These are phyloP conservation scores for Nicotiana paniculata DNA, from an alignment of 257 asterid species.

Conservation along the genomic window DNA sequence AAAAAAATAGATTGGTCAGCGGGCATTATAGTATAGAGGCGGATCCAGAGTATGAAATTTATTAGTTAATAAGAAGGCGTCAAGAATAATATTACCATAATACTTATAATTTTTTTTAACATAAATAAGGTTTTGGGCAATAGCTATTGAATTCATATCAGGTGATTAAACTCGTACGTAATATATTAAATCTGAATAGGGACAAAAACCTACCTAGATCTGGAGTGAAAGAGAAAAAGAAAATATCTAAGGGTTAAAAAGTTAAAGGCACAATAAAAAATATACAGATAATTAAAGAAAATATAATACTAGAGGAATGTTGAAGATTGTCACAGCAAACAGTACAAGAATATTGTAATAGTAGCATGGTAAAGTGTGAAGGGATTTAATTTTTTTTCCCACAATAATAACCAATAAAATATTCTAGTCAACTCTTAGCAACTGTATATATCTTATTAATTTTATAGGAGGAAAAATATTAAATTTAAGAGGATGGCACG, in stretches of 20 bases:
- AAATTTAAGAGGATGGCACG: neutral
- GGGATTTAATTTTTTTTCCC: neutral
- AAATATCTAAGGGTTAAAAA: neutral
- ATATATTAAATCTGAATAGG: neutral
- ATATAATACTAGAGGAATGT: neutral
- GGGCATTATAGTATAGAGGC: neutral
- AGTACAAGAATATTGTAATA: neutral
- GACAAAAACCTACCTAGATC: neutral
- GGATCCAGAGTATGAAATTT: too few relatives aligned
- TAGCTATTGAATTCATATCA: too few relatives aligned
- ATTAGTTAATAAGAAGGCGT: too few relatives aligned
- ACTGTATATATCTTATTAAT: neutral
- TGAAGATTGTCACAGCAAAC: neutral
- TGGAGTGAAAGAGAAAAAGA: neutral
- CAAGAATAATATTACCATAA: too few relatives aligned
- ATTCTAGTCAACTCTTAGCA: slow-evolving; percentile 33
- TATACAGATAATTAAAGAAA: neutral
- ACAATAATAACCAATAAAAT: neutral
- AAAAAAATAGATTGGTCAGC: neutral
- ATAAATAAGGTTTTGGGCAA: too few relatives aligned
- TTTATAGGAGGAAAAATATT: neutral
- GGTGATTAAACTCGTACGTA: too few relatives aligned
- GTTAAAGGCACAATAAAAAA: neutral
- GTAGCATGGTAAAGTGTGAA: neutral
- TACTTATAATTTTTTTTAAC: too few relatives aligned